These are phyloP conservation scores for Penium margaritaceum DNA, from an alignment of 139 green algal species.

Conservation along the genomic window DNA sequence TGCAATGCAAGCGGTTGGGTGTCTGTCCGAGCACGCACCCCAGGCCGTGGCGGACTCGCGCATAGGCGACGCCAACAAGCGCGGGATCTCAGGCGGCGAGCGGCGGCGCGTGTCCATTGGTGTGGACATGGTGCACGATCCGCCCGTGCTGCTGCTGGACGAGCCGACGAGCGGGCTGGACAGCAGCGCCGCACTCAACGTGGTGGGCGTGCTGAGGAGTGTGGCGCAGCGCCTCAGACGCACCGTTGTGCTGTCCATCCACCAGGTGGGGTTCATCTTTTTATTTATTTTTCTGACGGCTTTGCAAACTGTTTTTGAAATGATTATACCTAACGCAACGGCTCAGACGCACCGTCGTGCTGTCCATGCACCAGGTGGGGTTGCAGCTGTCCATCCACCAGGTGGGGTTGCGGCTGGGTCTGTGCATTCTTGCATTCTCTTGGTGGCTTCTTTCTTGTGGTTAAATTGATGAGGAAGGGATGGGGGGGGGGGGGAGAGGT, in stretches of 20 bases:
- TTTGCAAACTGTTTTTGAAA: too few relatives aligned
- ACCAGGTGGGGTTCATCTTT: conserved; percentile 83
- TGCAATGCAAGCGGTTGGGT: too few relatives aligned
- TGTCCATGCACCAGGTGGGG: neutral
- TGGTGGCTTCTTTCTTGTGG: too few relatives aligned
- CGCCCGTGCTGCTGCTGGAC: conserved; percentile 78
- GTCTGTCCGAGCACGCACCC: too few relatives aligned
- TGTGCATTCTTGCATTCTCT: too few relatives aligned
- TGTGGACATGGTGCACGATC: conserved; percentile 86
- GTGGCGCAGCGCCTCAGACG: neutral
- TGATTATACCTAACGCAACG: too few relatives aligned
- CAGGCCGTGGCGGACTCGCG: conserved; percentile 6
- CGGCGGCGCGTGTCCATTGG: conserved; percentile 80
- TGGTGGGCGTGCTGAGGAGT: conserved; percentile 7
- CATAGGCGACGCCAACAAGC: conserved; percentile 16
- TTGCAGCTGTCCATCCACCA: neutral
- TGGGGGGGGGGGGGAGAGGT: too few relatives aligned
- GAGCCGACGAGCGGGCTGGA: conserved; percentile 74
- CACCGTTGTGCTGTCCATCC: conserved; percentile 80
- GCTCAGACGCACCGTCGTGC: conserved; percentile 33
- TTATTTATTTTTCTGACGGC: too few relatives aligned
- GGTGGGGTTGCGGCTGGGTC: too few relatives aligned
- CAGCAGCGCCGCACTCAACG: conserved; percentile 65
- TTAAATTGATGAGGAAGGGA: too few relatives aligned
- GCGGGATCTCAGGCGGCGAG: conserved; percentile 81